Base-by-base conservation (phyloP, 208 protist genomes). In the Endotrypanum monterogeii region DNA sequence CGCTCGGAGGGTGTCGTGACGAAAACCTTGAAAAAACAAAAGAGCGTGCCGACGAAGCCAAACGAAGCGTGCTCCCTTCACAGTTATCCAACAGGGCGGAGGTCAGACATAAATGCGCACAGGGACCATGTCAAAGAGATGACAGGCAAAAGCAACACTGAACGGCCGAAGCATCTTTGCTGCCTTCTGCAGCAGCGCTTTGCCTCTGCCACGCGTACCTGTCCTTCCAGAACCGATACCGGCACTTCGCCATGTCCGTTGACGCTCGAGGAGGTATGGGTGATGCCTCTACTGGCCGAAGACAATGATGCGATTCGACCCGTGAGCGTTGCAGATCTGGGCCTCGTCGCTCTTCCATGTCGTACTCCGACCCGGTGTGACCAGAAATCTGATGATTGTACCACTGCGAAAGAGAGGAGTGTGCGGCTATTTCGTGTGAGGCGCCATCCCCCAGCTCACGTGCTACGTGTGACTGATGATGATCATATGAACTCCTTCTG, bases 221-320 rank as follows among this genome's bases (percentile, higher is more conserved):
- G 56, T 50, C 75, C 75, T 9, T 65, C 70, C 52, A 7, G 12
- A 39, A 14, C 3, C 9, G 35, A 14, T 3, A 16, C 30, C 25
- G 14, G 5, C 20, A 3, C 12, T 30, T 18, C 63, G 41, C 20
- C 66, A n/a, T 23, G 16, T 11, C 48, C 66, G 32, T 30, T 74
- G 25, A 32, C 16, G 12, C 54, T 80, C 11, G 5, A 39, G 6
- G 76, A 76, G 30, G 63, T 76, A 72, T 81, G 76, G 76, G 76
- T 81, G 46, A 52, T 81, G 44, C 76, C 76, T 16, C 60, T 79
- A 23, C 60, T 54, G 11, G n/a, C 14, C 14, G 35, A 18, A 50
- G 28, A 54, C 8, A 7, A 28, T 16, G 52, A 44, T 7, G 12
- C 7, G 9, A 11, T 16, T 5, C 9, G 23, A 23, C 32, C 23